Conservation (phyloP, 1,139 yeast species). For the Yamadazyma mexicana region DNA sequence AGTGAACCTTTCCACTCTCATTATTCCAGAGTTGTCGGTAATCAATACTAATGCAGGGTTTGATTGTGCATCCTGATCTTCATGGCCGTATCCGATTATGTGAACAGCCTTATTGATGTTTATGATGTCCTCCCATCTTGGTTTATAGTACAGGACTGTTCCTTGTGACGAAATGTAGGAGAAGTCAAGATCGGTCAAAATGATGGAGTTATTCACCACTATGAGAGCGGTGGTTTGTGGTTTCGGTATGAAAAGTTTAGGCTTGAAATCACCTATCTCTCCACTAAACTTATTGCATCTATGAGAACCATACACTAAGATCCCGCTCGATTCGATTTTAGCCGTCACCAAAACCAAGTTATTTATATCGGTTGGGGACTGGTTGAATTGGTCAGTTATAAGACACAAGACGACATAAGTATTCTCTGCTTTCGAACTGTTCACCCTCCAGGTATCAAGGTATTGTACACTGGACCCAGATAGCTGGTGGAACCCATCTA, state of each 20-base stretch:
- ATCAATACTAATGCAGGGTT: constrained; percentile 49
- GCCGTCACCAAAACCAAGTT: constrained; percentile 54
- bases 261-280: constrained; percentile 32
- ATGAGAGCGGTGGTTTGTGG: constrained; percentile 67
- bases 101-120: constrained; percentile 53
- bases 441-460: constrained; percentile 54
- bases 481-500: constrained; percentile 44
- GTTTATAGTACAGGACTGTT: constrained; percentile 44
- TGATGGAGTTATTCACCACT: constrained; percentile 58
- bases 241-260: constrained; percentile 58
- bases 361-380: constrained; percentile 14
- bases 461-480: constrained; percentile 34
- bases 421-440: constrained; percentile 20
- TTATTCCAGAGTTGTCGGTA: constrained; percentile 61
- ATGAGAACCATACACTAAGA: constrained; percentile 63
- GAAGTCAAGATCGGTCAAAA: constrained; percentile 59
- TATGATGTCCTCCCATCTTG: constrained; percentile 80
- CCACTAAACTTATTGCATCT: constrained; percentile 36
- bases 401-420: constrained; percentile 51
- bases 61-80: constrained; percentile 28
- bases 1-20: constrained; percentile 55
- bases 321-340: constrained; percentile 52
- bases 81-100: constrained; percentile 64
- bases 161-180: constrained; percentile 33
- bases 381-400: constrained; percentile 24